A percentile compares a stretch with the other conserved stretches of the same genome.
Conservation (phyloP, 2,329 filamentous ascomycete genomes). For the Grosmannia serpens region DNA sequence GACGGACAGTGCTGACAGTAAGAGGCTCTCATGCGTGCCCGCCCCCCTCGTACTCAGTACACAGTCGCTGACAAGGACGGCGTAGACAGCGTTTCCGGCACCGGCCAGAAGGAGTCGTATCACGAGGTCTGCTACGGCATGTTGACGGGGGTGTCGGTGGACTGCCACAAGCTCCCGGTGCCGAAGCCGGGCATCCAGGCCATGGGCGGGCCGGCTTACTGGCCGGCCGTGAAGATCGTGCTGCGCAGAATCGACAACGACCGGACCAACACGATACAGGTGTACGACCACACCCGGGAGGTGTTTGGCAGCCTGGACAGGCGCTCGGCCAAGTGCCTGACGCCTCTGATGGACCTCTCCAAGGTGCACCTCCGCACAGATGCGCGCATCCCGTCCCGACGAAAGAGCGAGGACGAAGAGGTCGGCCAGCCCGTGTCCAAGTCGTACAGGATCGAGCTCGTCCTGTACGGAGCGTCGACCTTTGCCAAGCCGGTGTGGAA, state of each 20-base stretch:
- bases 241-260: slow-evolving; percentile 49
- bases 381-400: slow-evolving; percentile 57
- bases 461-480: slow-evolving; percentile 66
- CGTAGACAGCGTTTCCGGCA: not conserved
- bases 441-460: slow-evolving; percentile 54
- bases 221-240: slow-evolving; percentile 64
- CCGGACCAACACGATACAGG: slow-evolving; percentile 50
- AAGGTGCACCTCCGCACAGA: slow-evolving; percentile 56
- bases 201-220: slow-evolving; percentile 47
- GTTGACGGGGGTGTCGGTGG: slow-evolving; percentile 54
- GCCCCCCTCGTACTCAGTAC: not conserved
- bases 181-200: slow-evolving; percentile 52
- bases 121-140: slow-evolving; percentile 73
- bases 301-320: slow-evolving; percentile 69
- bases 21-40: not conserved
- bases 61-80: not conserved
- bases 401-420: slow-evolving; percentile 50
- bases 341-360: slow-evolving; percentile 59
- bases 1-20: slow-evolving; percentile 30
- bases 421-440: slow-evolving; percentile 51
- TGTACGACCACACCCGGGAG: slow-evolving; percentile 58
- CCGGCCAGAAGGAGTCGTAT: slow-evolving; percentile 45
- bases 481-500: slow-evolving; percentile 54
- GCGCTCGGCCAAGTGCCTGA: slow-evolving; percentile 54
- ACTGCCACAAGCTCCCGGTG: slow-evolving; percentile 56